A percentile compares a stretch with the other conserved stretches of the same genome.
These are phyloP conservation scores for Backusella sp. DNA, from an alignment of 192 early-diverging fungal species.

Conservation along the genomic window DNA sequence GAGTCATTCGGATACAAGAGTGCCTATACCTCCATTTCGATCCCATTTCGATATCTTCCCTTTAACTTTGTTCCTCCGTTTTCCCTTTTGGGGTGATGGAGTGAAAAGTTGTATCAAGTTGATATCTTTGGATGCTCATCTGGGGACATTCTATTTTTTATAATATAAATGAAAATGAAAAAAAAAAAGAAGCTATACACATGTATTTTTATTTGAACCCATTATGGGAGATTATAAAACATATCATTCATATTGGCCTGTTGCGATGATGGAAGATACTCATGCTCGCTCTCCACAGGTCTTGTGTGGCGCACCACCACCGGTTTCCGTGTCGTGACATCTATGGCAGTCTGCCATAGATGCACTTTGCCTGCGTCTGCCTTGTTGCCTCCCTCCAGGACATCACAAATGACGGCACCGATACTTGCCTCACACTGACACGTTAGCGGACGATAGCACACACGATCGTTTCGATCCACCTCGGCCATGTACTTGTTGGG, in stretches of 20 bases:
- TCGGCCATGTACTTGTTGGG: background rate
- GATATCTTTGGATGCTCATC: conserved; percentile 11
- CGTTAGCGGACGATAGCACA: background rate
- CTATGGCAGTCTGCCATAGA: background rate
- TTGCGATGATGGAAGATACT: background rate
- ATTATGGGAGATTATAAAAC: conserved; percentile 7
- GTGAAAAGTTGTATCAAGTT: background rate
- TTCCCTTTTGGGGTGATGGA: background rate
- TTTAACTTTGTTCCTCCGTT: background rate
- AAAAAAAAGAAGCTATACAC: background rate
- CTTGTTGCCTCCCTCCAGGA: background rate
- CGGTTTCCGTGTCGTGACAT: background rate
- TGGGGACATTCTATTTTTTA: conserved; percentile 19
- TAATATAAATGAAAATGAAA: conserved; percentile 4
- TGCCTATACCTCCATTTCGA: conserved; percentile 21
- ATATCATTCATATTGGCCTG: background rate
- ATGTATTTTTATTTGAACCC: too few species aligned
- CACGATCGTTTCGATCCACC: background rate
- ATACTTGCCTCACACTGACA: background rate
- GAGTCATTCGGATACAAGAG: conserved; percentile 29
- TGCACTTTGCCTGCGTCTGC: background rate
- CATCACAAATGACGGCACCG: background rate
- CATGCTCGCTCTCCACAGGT: background rate
- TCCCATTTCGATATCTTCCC: conserved; percentile 9
- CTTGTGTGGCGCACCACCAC: background rate